These are phyloP conservation scores for Vigna unguiculata DNA, from an alignment of 306 rosid species.

Conservation along the genomic window DNA sequence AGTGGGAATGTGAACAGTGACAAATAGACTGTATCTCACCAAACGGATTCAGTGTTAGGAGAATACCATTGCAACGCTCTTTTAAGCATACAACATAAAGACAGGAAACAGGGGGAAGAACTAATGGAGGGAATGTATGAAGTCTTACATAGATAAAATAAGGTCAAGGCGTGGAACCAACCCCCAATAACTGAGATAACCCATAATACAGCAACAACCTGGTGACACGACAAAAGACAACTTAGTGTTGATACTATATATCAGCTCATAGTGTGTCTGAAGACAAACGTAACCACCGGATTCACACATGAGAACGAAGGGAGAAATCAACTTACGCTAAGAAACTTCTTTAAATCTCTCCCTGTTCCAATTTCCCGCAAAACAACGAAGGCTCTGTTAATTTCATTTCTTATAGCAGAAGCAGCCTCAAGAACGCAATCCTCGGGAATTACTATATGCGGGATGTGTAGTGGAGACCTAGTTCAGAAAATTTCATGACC, in stretches of 20 bases:
- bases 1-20: slow-evolving; percentile 76
- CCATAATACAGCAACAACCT: slow-evolving; percentile 75
- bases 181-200: slow-evolving; percentile 67
- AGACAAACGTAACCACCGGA: background rate
- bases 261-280: background rate
- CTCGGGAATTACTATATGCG: slow-evolving; percentile 66
- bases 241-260: background rate
- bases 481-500: slow-evolving; percentile 34
- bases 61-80: slow-evolving; percentile 9
- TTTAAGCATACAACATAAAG: background rate
- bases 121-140: background rate
- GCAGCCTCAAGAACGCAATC: slow-evolving; percentile 55
- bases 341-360: slow-evolving; percentile 73
- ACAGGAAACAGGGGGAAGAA: background rate
- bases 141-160: slow-evolving; percentile 72
- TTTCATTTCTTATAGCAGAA: slow-evolving; percentile 61
- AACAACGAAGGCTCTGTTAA: slow-evolving; percentile 56
- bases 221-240: slow-evolving; percentile 29
- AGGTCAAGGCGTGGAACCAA: slow-evolving; percentile 79
- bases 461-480: slow-evolving; percentile 74
- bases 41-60: slow-evolving; percentile 36
- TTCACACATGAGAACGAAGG: slow-evolving; percentile 9
- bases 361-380: slow-evolving; percentile 74
- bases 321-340: slow-evolving; percentile 59
- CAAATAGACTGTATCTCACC: slow-evolving; percentile 57